These are phyloP conservation scores for Vaccinium macrocarpon DNA, from an alignment of 148 eudicot species.

Conservation along the genomic window DNA sequence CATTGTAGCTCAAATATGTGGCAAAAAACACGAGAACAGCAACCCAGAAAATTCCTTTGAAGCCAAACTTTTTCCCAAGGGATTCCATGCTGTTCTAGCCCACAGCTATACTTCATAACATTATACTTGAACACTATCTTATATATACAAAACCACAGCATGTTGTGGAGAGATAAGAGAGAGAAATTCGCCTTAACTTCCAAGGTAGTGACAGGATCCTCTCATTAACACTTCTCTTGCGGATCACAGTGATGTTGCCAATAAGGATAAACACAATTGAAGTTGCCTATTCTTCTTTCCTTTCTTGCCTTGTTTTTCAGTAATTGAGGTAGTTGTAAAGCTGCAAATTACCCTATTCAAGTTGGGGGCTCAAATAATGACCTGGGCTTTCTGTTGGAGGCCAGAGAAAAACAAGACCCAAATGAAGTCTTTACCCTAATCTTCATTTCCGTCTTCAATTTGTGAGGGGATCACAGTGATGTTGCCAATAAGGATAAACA, in stretches of 20 bases:
- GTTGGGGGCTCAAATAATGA: neutral
- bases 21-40: slow-evolving; percentile 17
- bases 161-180: neutral
- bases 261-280: neutral
- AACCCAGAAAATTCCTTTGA: slow-evolving; percentile 10
- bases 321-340: neutral
- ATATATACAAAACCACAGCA: slow-evolving; percentile 3
- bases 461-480: neutral
- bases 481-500: neutral
- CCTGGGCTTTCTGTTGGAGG: neutral
- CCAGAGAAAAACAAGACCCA: neutral
- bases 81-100: slow-evolving; percentile 18
- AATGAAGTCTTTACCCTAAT: neutral
- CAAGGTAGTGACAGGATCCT: neutral
- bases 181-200: neutral
- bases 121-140: neutral
- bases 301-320: neutral
- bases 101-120: slow-evolving; percentile 4
- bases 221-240: neutral
- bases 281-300: neutral
- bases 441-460: neutral
- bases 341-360: neutral
- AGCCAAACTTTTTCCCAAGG: neutral
- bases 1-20: neutral
- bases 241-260: neutral